phyloP scores from a whole-genome alignment of 345 rosid genomes.

The Aurinia saxatilis region DNA sequence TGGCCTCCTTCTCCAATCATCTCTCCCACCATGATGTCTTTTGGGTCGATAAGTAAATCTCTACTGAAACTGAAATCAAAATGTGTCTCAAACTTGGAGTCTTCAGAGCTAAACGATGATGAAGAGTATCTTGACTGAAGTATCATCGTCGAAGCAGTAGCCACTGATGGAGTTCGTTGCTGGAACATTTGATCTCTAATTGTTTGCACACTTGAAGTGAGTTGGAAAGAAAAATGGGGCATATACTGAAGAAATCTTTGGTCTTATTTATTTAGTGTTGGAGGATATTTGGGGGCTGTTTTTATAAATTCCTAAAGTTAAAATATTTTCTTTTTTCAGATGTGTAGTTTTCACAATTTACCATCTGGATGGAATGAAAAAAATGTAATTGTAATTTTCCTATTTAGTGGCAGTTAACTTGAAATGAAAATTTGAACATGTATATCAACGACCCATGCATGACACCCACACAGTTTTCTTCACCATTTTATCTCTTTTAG shows the following conservation, averaged over 20 bases:
- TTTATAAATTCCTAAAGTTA: too few species aligned
- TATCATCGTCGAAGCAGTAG: not conserved
- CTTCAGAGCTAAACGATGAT: not conserved
- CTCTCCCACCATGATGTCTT: slow-evolving; percentile 16
- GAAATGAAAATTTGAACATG: too few species aligned
- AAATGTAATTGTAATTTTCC: too few species aligned
- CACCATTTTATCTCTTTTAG: too few species aligned
- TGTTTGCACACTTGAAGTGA: not conserved
- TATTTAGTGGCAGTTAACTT: too few species aligned
- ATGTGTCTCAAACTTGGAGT: not conserved
- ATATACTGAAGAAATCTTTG: not conserved
- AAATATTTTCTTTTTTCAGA: too few species aligned
- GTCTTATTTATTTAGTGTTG: not conserved
- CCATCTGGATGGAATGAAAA: too few species aligned
- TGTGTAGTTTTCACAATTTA: too few species aligned
- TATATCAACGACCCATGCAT: too few species aligned
- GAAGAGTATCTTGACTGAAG: not conserved
- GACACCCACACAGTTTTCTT: too few species aligned
- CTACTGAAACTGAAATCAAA: slow-evolving; percentile 34
- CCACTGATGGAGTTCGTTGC: not conserved
- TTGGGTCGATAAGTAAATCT: slow-evolving; percentile 37
- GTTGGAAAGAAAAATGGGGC: not conserved
- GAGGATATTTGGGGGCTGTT: too few species aligned
- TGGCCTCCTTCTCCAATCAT: slow-evolving; percentile 50
- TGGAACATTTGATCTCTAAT: not conserved